Evolutionary conservation across 1,284 basidiomycete genomes (phyloP), one percentile per base, ranked within the genome.

Genomic region (Pseudozyma pruni): DNA sequence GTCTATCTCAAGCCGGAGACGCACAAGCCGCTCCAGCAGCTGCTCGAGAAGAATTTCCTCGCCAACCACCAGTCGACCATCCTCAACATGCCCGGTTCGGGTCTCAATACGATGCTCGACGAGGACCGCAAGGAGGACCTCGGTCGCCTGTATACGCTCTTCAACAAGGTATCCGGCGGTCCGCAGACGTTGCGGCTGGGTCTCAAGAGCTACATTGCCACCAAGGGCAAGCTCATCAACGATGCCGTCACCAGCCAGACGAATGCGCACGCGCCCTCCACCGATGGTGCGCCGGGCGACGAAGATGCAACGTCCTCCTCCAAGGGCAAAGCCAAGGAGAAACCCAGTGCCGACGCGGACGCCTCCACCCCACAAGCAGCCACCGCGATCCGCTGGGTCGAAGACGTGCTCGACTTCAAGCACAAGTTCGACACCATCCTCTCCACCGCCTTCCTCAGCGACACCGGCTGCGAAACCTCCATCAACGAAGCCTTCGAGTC

Each of bases 401-500:
- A 96, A 83, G 90, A 92, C 72, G 91, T 97, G 9, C 85, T 98
- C 10, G 88, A 90, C 63, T 86, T 98, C 59, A 97, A 98, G 83
- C 92, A 95, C 84, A 91, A 89, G 79, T 93, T 97, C 79, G 93
- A 97, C 75, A 78, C 78, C 10, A 83, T 96, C 9, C 90, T 93
- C 86, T 86, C 85, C 42, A 82, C 86, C 25, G 88, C 91, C 1
- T 94, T 96, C 79, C 84, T 85, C 23, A 87, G 85, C 45, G 91
- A 97, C 83, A 89, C 90, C 14, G 81, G 98, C 1, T 77, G 75
- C 54, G 94, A 96, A 83, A 90, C 89, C 52, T 86, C 90, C 14
- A 86, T 96, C 57, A 94, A 94, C 76, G 93, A 96, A 92, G 94
- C 94, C 0, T 98, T 98, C 77, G 90, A 91, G 81, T 87, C 89